Conservation (phyloP, 1,284 basidiomycete species). For the Prillingera fragicola region DNA sequence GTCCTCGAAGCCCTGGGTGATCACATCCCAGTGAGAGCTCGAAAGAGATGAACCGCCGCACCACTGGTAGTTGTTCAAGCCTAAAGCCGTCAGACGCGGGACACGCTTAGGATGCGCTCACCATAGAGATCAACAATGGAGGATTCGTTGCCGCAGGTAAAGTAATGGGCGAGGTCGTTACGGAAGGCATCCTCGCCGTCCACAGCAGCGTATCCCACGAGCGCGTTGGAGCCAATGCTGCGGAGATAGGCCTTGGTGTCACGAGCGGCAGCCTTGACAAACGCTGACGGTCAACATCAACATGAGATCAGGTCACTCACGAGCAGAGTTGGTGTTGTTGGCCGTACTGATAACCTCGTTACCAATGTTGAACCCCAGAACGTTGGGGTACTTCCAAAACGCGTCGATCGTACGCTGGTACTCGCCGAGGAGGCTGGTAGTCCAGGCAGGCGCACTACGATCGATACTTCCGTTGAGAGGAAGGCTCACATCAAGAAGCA, state of each 20-base stretch:
- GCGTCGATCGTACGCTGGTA: slow-evolving; percentile 72
- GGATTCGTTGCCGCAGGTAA: slow-evolving; percentile 69
- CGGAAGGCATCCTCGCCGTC: slow-evolving; percentile 66
- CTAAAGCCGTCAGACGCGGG: slow-evolving; percentile 22
- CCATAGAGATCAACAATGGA: slow-evolving; percentile 79
- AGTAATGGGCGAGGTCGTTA: slow-evolving; percentile 67
- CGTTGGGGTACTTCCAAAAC: slow-evolving; percentile 76
- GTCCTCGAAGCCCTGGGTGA: slow-evolving; percentile 46
- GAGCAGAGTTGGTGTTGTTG: slow-evolving; percentile 60
- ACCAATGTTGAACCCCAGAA: slow-evolving; percentile 75
- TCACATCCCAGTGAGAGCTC: slow-evolving; percentile 51
- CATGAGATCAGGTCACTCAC: slow-evolving; percentile 24
- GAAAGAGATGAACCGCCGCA: slow-evolving; percentile 65
- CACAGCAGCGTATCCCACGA: slow-evolving; percentile 81
- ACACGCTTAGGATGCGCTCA: slow-evolving; percentile 52
- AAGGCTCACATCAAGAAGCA: slow-evolving; percentile 79
- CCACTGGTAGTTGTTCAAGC: slow-evolving; percentile 57
- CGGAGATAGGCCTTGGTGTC: slow-evolving; percentile 77
- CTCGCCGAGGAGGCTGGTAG: slow-evolving; percentile 70
- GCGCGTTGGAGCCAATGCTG: slow-evolving; percentile 61
- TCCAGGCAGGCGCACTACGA: slow-evolving; percentile 69
- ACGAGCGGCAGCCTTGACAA: slow-evolving; percentile 83
- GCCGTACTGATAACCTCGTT: slow-evolving; percentile 72
- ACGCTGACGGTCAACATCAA: slow-evolving; percentile 49
- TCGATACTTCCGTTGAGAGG: slow-evolving; percentile 83